Conservation (phyloP, 805 yeast genomes). For the Torulaspora indica region DNA sequence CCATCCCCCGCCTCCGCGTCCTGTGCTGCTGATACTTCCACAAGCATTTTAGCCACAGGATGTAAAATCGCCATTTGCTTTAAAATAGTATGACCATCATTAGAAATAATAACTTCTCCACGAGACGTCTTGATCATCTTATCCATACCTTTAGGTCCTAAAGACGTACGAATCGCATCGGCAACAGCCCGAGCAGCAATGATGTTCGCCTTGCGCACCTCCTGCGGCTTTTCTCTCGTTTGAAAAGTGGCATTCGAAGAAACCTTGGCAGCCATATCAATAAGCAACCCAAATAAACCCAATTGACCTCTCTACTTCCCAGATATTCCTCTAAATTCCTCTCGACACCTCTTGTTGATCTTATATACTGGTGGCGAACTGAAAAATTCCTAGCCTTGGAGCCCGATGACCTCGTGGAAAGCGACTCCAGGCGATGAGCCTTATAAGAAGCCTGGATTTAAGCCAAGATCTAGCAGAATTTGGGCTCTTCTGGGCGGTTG, state of each 20-base stretch:
- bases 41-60: conserved; percentile 98
- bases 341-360: neutral
- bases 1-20: conserved; percentile 99
- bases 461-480: neutral
- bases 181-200: conserved; percentile 92
- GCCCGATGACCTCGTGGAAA: conserved; percentile 10
- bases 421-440: conserved; percentile 1
- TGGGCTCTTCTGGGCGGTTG: neutral
- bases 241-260: conserved; percentile 85
- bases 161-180: conserved; percentile 89
- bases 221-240: conserved; percentile 92
- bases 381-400: conserved; percentile 1
- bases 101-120: conserved; percentile 91
- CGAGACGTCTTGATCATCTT: conserved; percentile 93
- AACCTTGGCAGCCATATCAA: conserved; percentile 25
- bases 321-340: neutral
- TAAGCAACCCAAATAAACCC: neutral
- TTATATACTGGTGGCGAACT: conserved; percentile 9
- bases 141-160: conserved; percentile 99
- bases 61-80: conserved; percentile 98
- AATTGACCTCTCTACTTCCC: neutral
- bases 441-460: neutral
- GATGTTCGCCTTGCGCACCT: conserved; percentile 83
- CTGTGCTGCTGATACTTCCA: conserved; percentile 95
- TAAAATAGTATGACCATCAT: conserved; percentile 96